These are phyloP conservation scores for Quercus lobata DNA, from an alignment of 331 rosid genomes.

Conservation along the genomic window DNA sequence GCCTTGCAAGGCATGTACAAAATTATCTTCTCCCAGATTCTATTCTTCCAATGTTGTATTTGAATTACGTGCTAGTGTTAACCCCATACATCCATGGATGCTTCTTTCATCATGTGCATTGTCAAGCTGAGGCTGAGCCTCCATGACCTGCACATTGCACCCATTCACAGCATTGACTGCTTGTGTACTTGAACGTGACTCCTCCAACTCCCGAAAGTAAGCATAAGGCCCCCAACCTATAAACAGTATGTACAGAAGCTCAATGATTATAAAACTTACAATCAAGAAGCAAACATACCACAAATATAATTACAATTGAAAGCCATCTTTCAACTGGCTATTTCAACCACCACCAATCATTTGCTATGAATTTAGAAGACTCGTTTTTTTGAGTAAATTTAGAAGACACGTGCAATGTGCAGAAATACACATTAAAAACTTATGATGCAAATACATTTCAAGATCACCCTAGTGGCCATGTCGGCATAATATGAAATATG, in stretches of 20 bases:
- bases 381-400: too few species aligned
- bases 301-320: background rate
- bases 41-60: slow-evolving; percentile 40
- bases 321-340: background rate
- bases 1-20: background rate
- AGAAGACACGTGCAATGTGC: too few species aligned
- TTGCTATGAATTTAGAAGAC: too few species aligned
- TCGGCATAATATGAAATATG: background rate
- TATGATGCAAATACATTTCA: too few species aligned
- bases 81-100: slow-evolving; percentile 44
- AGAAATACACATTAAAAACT: too few species aligned
- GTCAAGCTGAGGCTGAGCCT: slow-evolving; percentile 28
- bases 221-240: slow-evolving; percentile 98
- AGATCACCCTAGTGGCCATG: background rate
- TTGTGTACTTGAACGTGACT: slow-evolving; percentile 21
- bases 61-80: slow-evolving; percentile 30
- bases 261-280: background rate
- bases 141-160: slow-evolving; percentile 17
- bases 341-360: background rate
- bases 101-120: slow-evolving; percentile 32
- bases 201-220: slow-evolving; percentile 61
- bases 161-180: slow-evolving; percentile 17
- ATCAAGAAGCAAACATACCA: background rate
- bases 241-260: slow-evolving; percentile 15
- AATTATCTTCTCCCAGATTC: slow-evolving; percentile 55